Evolutionary conservation across 2,329 filamentous ascomycete species (phyloP), one percentile per base, ranked within the genome.

Genomic region (Epichloe coenophiala): DNA sequence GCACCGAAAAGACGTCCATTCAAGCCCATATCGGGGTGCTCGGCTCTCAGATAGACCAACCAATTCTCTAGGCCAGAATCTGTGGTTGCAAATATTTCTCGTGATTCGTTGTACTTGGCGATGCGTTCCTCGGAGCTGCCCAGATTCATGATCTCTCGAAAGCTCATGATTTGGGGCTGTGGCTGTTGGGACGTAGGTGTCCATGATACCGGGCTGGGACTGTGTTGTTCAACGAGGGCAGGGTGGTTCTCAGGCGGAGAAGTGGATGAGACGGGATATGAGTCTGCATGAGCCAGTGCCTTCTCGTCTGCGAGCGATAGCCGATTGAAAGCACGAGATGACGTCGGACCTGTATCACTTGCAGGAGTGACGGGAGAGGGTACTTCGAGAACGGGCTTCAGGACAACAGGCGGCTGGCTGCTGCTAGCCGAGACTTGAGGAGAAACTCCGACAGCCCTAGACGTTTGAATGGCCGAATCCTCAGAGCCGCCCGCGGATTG

Each of bases 81-180:
- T 62, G 84, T 80, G 12, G 69, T 65, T 0, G 84, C 82, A 63
- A 89, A 88, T 44, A 85, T 77, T 15, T 78, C 70, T 43, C 88
- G 78, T 0, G 86, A 84, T 52, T 84, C 78, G 52, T 87, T 78
- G 63, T 86, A 95, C 13, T 81, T 83, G 42, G 75, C 71, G 53
- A 93, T 86, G 19, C 89, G 81, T 56, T 93, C 83, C 13, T 74
- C 65, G 0, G 81, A 66, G 2, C 77, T 79, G 15, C 77, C 73
- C 47, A 93, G 73, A 8, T 78, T 80, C 59, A 88, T 74, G 54
- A 96, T 95, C 52, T 95, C 85, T 47, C 82, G 79, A 66, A 94
- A 90, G 1, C 76, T 71, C 55, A 77, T 73, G 38, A 78, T 69
- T 45, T 60, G 60, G 11, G 60, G 45, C 23, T 51, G 53, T 23